phyloP scores from a whole-genome alignment of 1,139 yeast genomes.

The Pichia sp. region DNA sequence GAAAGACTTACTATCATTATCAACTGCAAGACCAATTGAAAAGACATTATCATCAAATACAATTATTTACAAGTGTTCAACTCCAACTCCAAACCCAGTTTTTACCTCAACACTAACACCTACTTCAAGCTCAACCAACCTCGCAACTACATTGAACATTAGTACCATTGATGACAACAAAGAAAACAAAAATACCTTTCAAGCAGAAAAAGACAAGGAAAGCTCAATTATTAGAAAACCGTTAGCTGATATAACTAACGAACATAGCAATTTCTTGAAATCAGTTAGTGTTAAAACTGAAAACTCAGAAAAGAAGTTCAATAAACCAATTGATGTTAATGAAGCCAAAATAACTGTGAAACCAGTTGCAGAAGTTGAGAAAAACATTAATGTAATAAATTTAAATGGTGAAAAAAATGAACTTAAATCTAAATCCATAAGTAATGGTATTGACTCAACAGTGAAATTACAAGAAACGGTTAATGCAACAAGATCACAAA shows the following conservation, averaged over 20 bases:
- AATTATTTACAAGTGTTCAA: conserved; percentile 14
- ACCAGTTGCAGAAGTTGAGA: background rate
- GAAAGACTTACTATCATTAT: background rate
- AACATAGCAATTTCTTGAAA: background rate
- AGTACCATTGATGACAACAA: background rate
- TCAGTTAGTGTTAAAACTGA: background rate
- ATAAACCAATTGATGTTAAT: background rate
- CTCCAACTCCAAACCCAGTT: conserved; percentile 10
- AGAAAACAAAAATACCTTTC: background rate
- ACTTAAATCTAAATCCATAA: background rate
- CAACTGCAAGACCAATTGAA: conserved; percentile 14
- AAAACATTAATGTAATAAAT: background rate
- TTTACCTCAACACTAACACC: conserved; percentile 5
- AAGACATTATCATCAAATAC: conserved; percentile 9
- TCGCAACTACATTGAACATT: background rate
- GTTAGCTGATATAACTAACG: background rate
- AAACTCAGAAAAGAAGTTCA: background rate
- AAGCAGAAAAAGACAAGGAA: background rate
- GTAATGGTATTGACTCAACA: background rate
- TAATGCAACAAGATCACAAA: background rate
- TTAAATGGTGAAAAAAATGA: background rate
- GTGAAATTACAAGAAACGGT: background rate
- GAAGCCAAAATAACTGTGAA: background rate
- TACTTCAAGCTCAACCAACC: background rate
- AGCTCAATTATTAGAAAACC: background rate